Evolutionary conservation across 73 alveolate species (phyloP), one percentile per base, ranked within the genome.

Genomic region (Paramecium primaurelia): DNA sequence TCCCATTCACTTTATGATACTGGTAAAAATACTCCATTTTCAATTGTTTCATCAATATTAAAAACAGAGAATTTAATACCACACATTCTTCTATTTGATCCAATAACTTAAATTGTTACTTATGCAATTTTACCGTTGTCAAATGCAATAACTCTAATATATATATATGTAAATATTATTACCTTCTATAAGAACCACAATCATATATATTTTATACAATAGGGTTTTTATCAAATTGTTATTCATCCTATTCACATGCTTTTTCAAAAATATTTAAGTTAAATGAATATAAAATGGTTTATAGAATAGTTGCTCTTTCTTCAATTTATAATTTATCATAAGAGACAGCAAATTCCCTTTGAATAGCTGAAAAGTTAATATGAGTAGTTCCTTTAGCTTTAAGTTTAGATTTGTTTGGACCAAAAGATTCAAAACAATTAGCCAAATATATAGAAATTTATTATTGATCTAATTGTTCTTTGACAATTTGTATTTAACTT

Each of bases 351-450:
- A 80, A 80, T 80, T 80, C 91, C 12, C 51, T 45, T 64, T 80
- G 49, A 44, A 80, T 80, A 42, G 49, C 58, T 8, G 71, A 25
- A 49, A 32, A 80, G 30, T 40, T 25, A 1, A 80, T 28, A 25
- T 18, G 14, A 3, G 91, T 80, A 8, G 34, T 20, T 25, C 91
- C 91, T 45, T 47, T 26, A 80, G 28, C 91, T n/a, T 80, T 80
- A 20, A 80, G 58, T 80, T 80, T 80, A 12, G 91, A 25, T 49
- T 80, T 80, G 28, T 80, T 49, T 9, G 91, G 91, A 4, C 91
- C 91, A 80, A 80, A 80, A 36, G 91, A 32, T 20, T 80, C 91
- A 80, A 80, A 80, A 26, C 91, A 80, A 80, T 80, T 80, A 32
- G 47, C 47, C 49, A 80, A 47, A 80, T 45, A 80, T 42, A 80